Evolutionary conservation across 179 eudicot genomes (phyloP), one percentile per base, ranked within the genome.

Genomic region (Nepenthes alata): DNA sequence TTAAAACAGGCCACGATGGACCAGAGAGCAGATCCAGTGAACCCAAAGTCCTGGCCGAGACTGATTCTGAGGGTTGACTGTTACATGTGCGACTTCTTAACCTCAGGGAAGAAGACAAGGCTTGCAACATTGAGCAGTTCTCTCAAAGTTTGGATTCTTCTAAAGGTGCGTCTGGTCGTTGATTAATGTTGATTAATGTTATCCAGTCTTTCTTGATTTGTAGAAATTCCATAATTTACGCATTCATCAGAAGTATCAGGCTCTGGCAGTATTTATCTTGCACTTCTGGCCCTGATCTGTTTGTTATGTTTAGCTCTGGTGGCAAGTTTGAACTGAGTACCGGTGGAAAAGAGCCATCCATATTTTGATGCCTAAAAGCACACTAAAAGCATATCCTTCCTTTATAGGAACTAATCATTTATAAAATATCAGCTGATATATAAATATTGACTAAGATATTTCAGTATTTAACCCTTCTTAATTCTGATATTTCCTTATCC

Each of bases 121-220:
- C 83, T 91, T 53, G 96, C 91, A 47, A 75, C 77, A 47, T 75
- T 91, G 71, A 84, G 96, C 65, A 91, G 98, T 70, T 84, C 95
- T 77, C 84, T 91, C 65, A 91, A 85, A 84, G 98, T 89, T 16
- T 86, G 95, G 96, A 84, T 89, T 72, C 84, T 83, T 67, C 73
- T 86, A 25, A 86, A 91, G 98, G 98, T 91, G 80, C 16, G 69
- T 10, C 69, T 53, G 49, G 38, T 37, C 11, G 12, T 8, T 50
- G 5, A 50, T 6, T 11, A 6, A 47, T 47, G 50, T 11, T 47
- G 8, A 47, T 11, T 1, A 1, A 47, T 6, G 50, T 47, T 47
- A 25, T 25, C 25, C 25, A 25, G 25, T 25, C 25, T 25, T 25
- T 14, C 11, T 56, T 3, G 14, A 13, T 11, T 4, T 35, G 0